Evolutionary conservation across 2,329 filamentous ascomycete species (phyloP), one percentile per base, ranked within the genome.

Genomic region (Pyricularia pennisetigena): DNA sequence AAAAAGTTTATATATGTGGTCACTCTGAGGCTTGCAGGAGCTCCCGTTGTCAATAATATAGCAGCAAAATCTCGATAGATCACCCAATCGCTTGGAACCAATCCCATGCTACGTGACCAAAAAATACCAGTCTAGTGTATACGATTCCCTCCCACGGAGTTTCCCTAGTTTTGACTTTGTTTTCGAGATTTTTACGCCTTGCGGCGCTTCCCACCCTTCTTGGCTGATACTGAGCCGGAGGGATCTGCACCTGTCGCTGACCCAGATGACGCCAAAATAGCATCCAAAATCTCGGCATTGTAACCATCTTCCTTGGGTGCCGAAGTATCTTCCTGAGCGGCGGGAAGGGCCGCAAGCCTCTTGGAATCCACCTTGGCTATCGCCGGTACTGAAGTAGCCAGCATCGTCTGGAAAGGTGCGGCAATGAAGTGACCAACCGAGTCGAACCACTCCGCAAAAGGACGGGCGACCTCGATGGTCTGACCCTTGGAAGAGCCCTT

Each of bases 381-480:
- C 35, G 85, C 75, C 0, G 88, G 85, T 3, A 94, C 82, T 59
- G 85, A 83, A n/a, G 84, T 84, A 12, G 90, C 91, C 65, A 95
- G 81, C 80, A 92, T 87, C 75, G 88, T 85, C 83, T 95, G 92
- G 79, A 95, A 94, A 6, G 92, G 91, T 72, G 86, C 82, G 9
- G 87, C 85, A 64, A 93, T 85, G 76, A 95, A 93, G 76, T 84
- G 85, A 66, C 92, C 92, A 59, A 83, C 81, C 68, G 80, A 81
- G 77, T 96, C 90, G 73, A 94, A 95, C 90, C 91, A 95, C 67
- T 85, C 82, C 41, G 85, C 86, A 76, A 95, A 94, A 49, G 89
- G 84, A 63, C 85, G 84, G 70, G 83, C 79, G 70, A 93, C 78
- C 71, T 87, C 82, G 69, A 86, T 74, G 23, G 80, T 81, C 70